phyloP scores from a whole-genome alignment of 768 basidiomycete genomes.

The Heimioporus sp. region DNA sequence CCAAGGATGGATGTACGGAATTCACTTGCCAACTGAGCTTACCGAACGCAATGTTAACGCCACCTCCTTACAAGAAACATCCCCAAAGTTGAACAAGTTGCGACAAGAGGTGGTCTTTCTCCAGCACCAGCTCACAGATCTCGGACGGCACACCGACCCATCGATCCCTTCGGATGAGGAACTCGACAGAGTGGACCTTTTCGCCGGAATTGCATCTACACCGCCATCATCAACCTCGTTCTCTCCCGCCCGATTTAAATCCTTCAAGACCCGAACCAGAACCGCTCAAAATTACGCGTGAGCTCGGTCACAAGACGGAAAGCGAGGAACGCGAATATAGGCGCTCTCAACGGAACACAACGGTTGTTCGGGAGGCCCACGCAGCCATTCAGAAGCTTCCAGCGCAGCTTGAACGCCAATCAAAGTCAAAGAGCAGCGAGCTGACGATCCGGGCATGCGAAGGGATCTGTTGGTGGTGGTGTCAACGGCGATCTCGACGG shows the following conservation, averaged over 20 bases:
- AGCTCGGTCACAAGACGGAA: conserved; percentile 84
- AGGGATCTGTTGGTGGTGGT: conserved; percentile 23
- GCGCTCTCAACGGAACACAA: conserved; percentile 70
- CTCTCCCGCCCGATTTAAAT: conserved; percentile 76
- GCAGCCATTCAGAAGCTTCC: conserved; percentile 80
- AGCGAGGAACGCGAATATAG: conserved; percentile 74
- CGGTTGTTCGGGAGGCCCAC: conserved; percentile 82
- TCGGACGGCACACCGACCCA: conserved; percentile 81
- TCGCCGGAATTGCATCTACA: conserved; percentile 61
- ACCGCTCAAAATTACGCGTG: conserved; percentile 80
- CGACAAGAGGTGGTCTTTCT: conserved; percentile 64
- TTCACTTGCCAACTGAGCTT: conserved; percentile 78
- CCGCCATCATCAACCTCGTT: conserved; percentile 86
- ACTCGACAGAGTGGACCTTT: conserved; percentile 42
- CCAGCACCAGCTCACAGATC: conserved; percentile 75
- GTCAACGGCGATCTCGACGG: conserved; percentile 38
- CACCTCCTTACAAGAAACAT: conserved; percentile 51
- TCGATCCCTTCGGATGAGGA: conserved; percentile 74
- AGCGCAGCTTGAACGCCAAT: conserved; percentile 74
- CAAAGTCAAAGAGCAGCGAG: conserved; percentile 69
- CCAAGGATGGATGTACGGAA: conserved; percentile 75
- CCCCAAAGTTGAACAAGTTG: conserved; percentile 60
- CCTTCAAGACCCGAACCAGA: conserved; percentile 92
- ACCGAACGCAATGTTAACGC: conserved; percentile 70
- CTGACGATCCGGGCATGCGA: conserved; percentile 68